phyloP scores from a whole-genome alignment of 2,329 filamentous ascomycete genomes.

The Ascomycota sp. region DNA sequence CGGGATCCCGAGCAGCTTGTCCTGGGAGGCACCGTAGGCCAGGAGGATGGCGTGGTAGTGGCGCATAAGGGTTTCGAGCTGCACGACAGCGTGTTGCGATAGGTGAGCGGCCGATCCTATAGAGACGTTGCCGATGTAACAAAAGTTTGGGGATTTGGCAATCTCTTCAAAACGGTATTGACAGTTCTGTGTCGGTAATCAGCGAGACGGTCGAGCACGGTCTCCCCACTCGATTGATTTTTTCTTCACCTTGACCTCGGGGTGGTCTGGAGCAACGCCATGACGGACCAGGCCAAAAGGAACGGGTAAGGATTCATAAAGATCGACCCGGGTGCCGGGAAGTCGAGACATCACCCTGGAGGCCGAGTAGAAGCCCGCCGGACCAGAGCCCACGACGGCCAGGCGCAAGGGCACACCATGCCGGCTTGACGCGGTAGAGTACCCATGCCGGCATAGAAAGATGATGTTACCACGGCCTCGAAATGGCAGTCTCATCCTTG shows the following conservation, averaged over 20 bases:
- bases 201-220: slow-evolving; percentile 3
- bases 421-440: no score
- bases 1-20: slow-evolving; percentile 57
- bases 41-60: slow-evolving; percentile 89
- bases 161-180: slow-evolving; percentile 86
- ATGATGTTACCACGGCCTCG: no score
- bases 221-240: neutral
- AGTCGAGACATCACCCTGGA: slow-evolving; percentile 66
- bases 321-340: slow-evolving; percentile 56
- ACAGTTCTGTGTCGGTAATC: slow-evolving; percentile 46
- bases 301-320: slow-evolving; percentile 88
- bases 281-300: slow-evolving; percentile 85
- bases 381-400: slow-evolving; percentile 81
- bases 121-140: slow-evolving; percentile 75
- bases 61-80: slow-evolving; percentile 45
- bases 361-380: slow-evolving; percentile 88
- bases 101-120: slow-evolving; percentile 36
- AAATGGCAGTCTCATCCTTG: no score
- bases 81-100: slow-evolving; percentile 29
- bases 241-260: slow-evolving; percentile 73
- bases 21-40: slow-evolving; percentile 76
- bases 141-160: slow-evolving; percentile 62
- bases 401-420: slow-evolving; percentile 51
- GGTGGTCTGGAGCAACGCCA: slow-evolving; percentile 94
- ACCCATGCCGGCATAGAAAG: no score